Conservation (phyloP, 192 early-diverging fungal genomes). For the Coemansia aciculifera region DNA sequence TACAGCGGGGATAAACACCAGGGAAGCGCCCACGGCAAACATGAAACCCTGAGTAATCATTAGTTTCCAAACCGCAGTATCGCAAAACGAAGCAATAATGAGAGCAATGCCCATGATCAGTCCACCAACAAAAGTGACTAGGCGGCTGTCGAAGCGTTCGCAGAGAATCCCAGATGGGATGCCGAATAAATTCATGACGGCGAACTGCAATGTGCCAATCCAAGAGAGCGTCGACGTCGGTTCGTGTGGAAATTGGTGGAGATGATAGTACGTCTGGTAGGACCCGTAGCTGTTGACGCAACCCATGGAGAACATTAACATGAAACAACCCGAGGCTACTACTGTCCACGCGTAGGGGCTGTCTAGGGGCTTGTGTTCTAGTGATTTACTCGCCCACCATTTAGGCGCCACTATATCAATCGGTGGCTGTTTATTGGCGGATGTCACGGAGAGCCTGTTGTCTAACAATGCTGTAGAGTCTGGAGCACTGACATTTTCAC, state of each 20-base stretch:
- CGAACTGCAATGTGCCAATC: constrained; percentile 57
- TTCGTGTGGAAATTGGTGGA: constrained; percentile 38
- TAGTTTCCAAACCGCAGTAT: constrained; percentile 60
- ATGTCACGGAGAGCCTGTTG: neutral
- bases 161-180: constrained; percentile 54
- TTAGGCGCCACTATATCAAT: neutral
- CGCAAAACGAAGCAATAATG: constrained; percentile 60
- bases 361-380: constrained; percentile 34
- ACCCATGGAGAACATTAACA: constrained; percentile 58
- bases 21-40: constrained; percentile 47
- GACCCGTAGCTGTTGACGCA: constrained; percentile 59
- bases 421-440: neutral
- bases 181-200: constrained; percentile 53
- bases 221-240: constrained; percentile 53
- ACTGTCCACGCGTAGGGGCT: constrained; percentile 56
- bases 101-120: constrained; percentile 56
- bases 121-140: constrained; percentile 54
- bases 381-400: constrained; percentile 50
- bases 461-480: neutral
- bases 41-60: constrained; percentile 61
- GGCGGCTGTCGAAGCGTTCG: constrained; percentile 56
- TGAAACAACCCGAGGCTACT: constrained; percentile 53
- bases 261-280: constrained; percentile 53
- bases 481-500: neutral
- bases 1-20: constrained; percentile 55